Base-by-base conservation (phyloP, 306 rosid genomes). In the Dicorynia guianensis region DNA sequence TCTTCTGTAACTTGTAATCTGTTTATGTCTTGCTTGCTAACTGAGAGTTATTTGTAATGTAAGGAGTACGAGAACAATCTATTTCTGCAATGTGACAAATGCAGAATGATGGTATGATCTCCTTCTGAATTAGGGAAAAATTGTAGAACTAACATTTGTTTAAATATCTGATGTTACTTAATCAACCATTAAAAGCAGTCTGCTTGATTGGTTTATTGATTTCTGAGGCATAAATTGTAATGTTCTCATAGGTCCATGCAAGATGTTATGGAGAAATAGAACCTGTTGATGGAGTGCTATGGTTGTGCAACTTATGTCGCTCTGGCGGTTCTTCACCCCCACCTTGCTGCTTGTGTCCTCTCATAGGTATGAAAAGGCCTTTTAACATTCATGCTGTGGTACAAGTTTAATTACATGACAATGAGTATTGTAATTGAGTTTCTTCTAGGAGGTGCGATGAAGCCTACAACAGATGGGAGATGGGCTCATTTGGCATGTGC, bases 401-500 rank as follows among this genome's bases (percentile, higher is more conserved):
- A 33, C 58, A 57, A 34, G 4, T 34, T 70, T 9, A 53, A 62
- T 43, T 36, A 14, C 74, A 58, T 7, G 52, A 56, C 52, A 73
- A 71, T 85, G 65, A 71, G 43, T 71, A 49, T 75, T 52, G 55
- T 53, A 72, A 60, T 66, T 62, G 59, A 43, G 68, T 80, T 85
- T 85, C 65, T 59, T 83, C 43, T 79, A 95, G 99, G 99, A 79
- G 99, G 99, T 75, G 99, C 99, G 36, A 95, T 95, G 99, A 95
- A 95, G 88, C 97, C 98, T 80, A 92, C 99, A 65, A 92, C 93
- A 58, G 98, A 95, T 87, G 99, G 96, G 33, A 90, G 96, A 53
- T 95, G 99, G 99, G 98, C 98, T 81, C 99, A 95, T 85, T 84
- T 95, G 75, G 97, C 99, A 64, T 95, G 99, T 86, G 99, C 99